These are phyloP conservation scores for Penicillium desertorum DNA, from an alignment of 495 filamentous ascomycete species.

Conservation along the genomic window DNA sequence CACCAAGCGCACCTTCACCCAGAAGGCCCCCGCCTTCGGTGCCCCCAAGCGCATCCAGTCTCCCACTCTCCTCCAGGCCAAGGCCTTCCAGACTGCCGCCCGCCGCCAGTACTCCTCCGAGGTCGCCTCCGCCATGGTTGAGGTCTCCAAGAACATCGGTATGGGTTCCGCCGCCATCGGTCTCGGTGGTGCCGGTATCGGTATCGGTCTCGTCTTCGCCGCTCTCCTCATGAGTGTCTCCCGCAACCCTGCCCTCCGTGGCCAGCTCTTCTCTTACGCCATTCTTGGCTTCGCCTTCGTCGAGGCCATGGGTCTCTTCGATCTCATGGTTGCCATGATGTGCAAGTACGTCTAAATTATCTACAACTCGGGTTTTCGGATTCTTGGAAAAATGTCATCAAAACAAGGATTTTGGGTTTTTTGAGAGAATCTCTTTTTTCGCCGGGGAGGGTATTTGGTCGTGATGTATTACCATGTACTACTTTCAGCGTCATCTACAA, in stretches of 20 bases:
- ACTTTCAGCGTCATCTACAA: conserved; percentile 43
- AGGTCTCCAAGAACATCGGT: conserved; percentile 84
- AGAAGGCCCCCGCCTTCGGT: conserved; percentile 47
- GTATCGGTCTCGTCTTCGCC: conserved; percentile 90
- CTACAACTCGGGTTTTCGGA: conserved; percentile 14
- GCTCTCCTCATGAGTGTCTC: conserved; percentile 79
- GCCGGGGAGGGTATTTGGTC: conserved; percentile 39
- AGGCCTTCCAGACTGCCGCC: conserved; percentile 58
- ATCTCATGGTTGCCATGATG: conserved; percentile 90
- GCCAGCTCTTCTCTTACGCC: conserved; percentile 90
- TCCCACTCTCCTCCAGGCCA: conserved; percentile 58
- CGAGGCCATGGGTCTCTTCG: conserved; percentile 91
- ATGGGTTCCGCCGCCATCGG: conserved; percentile 85
- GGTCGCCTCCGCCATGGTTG: conserved; percentile 80
- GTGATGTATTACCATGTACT: conserved; percentile 44
- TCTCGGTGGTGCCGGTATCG: conserved; percentile 87
- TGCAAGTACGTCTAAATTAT: conserved; percentile 60
- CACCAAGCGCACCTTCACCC: conserved; percentile 68
- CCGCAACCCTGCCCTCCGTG: conserved; percentile 86
- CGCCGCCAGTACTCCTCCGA: conserved; percentile 76
- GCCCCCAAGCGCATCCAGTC: conserved; percentile 68
- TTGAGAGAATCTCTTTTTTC: conserved; percentile 24
- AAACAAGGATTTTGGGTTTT: conserved; percentile 19
- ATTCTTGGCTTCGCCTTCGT: conserved; percentile 94
- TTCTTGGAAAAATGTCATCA: conserved; percentile 22